Evolutionary conservation across 257 asterid genomes (phyloP), one percentile per base, ranked within the genome.

Genomic region (Lycium ferocissimum): DNA sequence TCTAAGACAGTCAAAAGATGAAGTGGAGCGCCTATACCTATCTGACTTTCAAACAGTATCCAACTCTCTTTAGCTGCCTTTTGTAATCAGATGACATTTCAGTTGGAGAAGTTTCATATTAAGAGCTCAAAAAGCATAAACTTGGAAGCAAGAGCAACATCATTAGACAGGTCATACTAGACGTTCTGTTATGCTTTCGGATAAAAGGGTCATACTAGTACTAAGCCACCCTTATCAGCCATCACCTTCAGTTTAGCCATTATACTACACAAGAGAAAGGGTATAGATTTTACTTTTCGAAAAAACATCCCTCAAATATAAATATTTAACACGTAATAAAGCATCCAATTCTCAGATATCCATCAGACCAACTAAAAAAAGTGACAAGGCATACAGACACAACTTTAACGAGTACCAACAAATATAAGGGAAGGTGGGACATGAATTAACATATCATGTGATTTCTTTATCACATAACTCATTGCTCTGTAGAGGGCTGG

Each of bases 41-140:
- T 84, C 71, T 58, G 13, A 49, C 70, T 62, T 70, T 43, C 35
- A 43, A 33, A 22, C 61, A 38, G 57, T 51, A 62, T 53, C 65
- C 14, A 76, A 33, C 82, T 26, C 82, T 26, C 65, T 76, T 76
- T 38, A 53, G 59, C 82, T 76, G n/a, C 40, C 49, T 51, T 76
- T 53, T 53, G 4, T 33, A 51, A 69, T 76, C 63, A 76, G 65
- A 53, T 76, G 26, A 8, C 11, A 76, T 51, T 76, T 76, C 82
- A 13, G 63, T 76, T 26, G 63, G 82, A 13, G 22, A 76, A 4
- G 63, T 76, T 51, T 51, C 63, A 51, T 76, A 49, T 76, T 69
- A 76, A 15, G 63, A 3, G 45, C 47, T 76, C 82, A 76, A 7
- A 53, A 51, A 37, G 81, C 45, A 76, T 51, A 51, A 76, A 76